These are phyloP conservation scores for Fusarium sp. DNA, from an alignment of 2,329 filamentous ascomycete species.

Conservation along the genomic window DNA sequence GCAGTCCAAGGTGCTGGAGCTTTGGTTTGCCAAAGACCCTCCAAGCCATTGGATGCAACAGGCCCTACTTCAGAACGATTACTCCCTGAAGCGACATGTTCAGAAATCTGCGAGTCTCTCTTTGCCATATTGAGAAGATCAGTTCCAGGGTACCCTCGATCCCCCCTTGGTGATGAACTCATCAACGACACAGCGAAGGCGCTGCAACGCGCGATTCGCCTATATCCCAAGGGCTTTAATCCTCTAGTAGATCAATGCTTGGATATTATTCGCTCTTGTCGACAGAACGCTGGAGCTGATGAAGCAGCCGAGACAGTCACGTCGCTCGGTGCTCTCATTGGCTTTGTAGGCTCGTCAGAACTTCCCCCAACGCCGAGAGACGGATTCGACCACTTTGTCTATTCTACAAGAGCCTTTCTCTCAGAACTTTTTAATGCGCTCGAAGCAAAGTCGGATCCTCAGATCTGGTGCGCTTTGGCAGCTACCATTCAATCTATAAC, in stretches of 20 bases:
- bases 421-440: slow-evolving; percentile 51
- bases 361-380: slow-evolving; percentile 42
- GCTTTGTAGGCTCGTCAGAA: slow-evolving; percentile 60
- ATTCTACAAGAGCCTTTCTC: slow-evolving; percentile 49
- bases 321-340: slow-evolving; percentile 55
- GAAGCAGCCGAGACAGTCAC: slow-evolving; percentile 46
- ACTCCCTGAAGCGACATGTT: slow-evolving; percentile 48
- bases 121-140: slow-evolving; percentile 46
- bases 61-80: slow-evolving; percentile 42
- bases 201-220: slow-evolving; percentile 51
- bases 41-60: slow-evolving; percentile 23
- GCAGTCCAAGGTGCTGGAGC: slow-evolving; percentile 58
- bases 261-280: slow-evolving; percentile 40
- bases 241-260: slow-evolving; percentile 47
- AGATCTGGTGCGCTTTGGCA: slow-evolving; percentile 52
- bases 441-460: slow-evolving; percentile 44
- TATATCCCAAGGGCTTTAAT: slow-evolving; percentile 50
- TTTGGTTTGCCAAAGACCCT: slow-evolving; percentile 53
- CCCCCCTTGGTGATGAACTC: slow-evolving; percentile 47
- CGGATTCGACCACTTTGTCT: slow-evolving; percentile 54
- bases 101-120: slow-evolving; percentile 51
- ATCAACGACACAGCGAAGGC: slow-evolving; percentile 54
- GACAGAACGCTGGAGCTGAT: slow-evolving; percentile 24
- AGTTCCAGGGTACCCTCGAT: slow-evolving; percentile 33
- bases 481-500: slow-evolving; percentile 50